phyloP scores from a whole-genome alignment of 1,284 basidiomycete genomes.

The Naganishia cerealis region DNA sequence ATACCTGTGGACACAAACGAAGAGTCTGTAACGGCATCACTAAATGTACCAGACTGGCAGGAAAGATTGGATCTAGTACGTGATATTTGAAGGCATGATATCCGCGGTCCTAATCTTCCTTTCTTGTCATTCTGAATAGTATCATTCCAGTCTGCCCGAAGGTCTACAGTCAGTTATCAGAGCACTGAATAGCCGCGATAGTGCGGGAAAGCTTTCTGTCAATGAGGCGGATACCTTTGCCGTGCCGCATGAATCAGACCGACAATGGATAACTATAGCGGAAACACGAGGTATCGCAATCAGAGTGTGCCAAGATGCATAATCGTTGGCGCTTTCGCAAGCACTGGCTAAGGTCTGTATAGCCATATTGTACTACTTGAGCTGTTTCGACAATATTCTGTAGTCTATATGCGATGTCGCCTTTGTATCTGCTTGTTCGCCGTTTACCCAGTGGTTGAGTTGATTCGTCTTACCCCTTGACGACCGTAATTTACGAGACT shows the following conservation, averaged over 20 bases:
- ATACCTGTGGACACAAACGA: not conserved
- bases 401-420: constrained; percentile 31
- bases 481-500: constrained; percentile 8
- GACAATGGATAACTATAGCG: constrained; percentile 9
- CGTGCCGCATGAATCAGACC: not conserved
- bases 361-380: not conserved
- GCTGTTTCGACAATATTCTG: constrained; percentile 36
- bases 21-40: not conserved
- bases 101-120: not conserved
- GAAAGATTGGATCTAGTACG: constrained; percentile 28
- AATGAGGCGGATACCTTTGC: not conserved
- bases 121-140: not conserved
- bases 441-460: not conserved
- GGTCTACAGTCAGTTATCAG: not conserved
- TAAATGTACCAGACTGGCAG: constrained; percentile 19
- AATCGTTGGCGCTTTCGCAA: not conserved
- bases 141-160: not conserved
- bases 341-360: not conserved
- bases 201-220: not conserved
- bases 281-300: constrained; percentile 19
- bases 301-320: constrained; percentile 10
- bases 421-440: constrained; percentile 13
- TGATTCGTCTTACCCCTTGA: constrained; percentile 38
- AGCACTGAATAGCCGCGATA: not conserved
- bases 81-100: not conserved